Evolutionary conservation across 345 rosid species (phyloP).

Genomic region (Sisymbrium irio): DNA sequence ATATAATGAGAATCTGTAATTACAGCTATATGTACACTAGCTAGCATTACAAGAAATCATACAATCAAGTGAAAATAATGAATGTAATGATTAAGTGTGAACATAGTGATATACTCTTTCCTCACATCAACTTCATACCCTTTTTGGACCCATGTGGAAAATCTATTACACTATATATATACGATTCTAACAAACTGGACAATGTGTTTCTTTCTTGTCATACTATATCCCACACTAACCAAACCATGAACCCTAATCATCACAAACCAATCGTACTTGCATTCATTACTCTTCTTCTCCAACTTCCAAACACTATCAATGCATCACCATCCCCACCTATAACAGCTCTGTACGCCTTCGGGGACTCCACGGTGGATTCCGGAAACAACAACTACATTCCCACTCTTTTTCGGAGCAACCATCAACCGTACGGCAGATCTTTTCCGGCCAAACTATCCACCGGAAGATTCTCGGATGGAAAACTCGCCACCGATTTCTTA

Average conservation of each 20-base stretch:
- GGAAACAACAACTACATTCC: constrained; percentile 38
- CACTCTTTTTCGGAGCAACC: constrained; percentile 25
- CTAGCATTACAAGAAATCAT: no score
- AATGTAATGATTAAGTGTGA: no score
- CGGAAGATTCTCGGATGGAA: constrained; percentile 41
- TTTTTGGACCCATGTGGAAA: neutral
- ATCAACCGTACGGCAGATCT: constrained; percentile 34
- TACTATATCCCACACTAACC: neutral
- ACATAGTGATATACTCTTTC: no score
- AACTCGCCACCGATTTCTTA: constrained; percentile 38
- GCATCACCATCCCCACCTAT: constrained; percentile 29
- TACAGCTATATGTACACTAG: no score
- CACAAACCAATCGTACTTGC: constrained; percentile 1
- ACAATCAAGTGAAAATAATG: no score
- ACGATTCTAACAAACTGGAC: neutral
- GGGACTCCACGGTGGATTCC: constrained; percentile 43
- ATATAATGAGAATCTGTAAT: no score
- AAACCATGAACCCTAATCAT: constrained; percentile 21
- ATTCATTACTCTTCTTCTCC: constrained; percentile 21
- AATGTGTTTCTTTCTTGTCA: neutral
- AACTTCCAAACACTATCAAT: constrained; percentile 13
- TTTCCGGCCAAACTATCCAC: constrained; percentile 35
- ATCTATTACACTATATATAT: neutral
- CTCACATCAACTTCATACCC: neutral
- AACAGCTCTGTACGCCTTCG: constrained; percentile 34